Percentiles rank a stretch among this genome's conserved stretches.
phyloP scores from a whole-genome alignment of 2,329 filamentous ascomycete genomes.

The Talaromyces rugulosus region DNA sequence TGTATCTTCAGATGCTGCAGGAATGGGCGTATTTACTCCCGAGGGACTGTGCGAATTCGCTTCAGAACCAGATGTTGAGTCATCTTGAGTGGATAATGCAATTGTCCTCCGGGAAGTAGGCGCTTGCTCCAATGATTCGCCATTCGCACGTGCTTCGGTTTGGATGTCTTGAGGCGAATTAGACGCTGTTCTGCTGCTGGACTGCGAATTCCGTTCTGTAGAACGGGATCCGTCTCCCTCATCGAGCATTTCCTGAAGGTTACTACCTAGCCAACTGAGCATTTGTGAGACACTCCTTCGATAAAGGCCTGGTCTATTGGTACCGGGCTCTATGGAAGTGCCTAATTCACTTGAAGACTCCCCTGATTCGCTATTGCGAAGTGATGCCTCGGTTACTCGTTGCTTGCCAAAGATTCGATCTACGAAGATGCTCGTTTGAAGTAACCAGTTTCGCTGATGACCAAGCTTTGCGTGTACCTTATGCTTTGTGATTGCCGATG shows the following conservation, averaged over 20 bases:
- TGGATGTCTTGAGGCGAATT: not conserved
- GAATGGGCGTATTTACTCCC: conserved; percentile 1
- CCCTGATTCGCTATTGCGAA: not conserved
- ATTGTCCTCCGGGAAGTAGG: not conserved
- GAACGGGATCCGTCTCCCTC: not conserved
- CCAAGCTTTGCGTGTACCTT: conserved; percentile 31
- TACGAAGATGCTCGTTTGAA: not conserved
- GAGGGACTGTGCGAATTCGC: not conserved
- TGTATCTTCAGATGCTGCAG: conserved; percentile 1
- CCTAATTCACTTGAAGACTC: not conserved
- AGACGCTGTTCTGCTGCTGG: not conserved
- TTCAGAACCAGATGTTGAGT: not conserved
- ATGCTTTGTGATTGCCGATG: conserved; percentile 51
- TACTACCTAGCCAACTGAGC: not conserved
- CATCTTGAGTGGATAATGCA: not conserved
- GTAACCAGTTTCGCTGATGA: not conserved
- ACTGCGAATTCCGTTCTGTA: not conserved
- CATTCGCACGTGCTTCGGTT: not conserved
- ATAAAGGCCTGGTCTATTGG: not conserved
- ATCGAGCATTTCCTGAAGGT: not conserved
- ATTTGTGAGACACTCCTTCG: not conserved
- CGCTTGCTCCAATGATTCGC: not conserved
- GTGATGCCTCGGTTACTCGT: not conserved
- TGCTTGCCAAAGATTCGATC: conserved; percentile 2
- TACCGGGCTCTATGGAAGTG: not conserved